Evolutionary conservation across 2,329 filamentous ascomycete species (phyloP).

Genomic region (Chaetomium sp.): DNA sequence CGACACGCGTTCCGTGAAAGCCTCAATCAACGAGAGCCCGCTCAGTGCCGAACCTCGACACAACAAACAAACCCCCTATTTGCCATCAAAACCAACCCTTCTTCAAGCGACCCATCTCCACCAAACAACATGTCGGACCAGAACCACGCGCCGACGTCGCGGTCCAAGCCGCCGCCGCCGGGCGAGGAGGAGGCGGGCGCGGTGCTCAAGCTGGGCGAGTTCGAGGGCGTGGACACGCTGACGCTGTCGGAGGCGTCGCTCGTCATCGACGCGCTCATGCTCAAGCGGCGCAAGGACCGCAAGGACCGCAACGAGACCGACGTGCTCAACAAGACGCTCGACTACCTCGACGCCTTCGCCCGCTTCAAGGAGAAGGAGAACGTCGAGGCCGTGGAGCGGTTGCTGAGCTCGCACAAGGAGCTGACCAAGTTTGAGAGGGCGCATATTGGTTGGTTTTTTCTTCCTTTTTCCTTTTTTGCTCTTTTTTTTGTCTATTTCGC

Average conservation of each 20-base stretch:
- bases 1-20: not conserved
- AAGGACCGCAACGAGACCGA: slow-evolving; percentile 84
- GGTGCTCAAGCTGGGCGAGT: slow-evolving; percentile 86
- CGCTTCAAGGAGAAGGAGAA: slow-evolving; percentile 96
- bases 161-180: slow-evolving; percentile 66
- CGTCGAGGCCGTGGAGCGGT: slow-evolving; percentile 87
- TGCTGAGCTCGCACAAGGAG: slow-evolving; percentile 77
- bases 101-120: not conserved
- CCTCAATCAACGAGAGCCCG: not conserved
- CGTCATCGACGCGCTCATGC: slow-evolving; percentile 85
- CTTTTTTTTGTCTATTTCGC: not conserved
- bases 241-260: slow-evolving; percentile 90
- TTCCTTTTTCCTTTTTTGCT: slow-evolving; percentile 3
- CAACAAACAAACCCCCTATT: not conserved
- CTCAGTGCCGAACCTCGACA: not conserved
- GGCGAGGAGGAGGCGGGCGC: slow-evolving; percentile 87
- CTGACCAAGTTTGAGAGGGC: slow-evolving; percentile 92
- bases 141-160: slow-evolving; percentile 55
- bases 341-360: slow-evolving; percentile 92
- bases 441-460: slow-evolving; percentile 69
- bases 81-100: not conserved
- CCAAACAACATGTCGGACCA: slow-evolving; percentile 33
- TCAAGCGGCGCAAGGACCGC: slow-evolving; percentile 75
- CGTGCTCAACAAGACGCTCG: slow-evolving; percentile 85
- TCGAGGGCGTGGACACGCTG: slow-evolving; percentile 86